Evolutionary conservation across 108 stramenopile genomes (phyloP).

Genomic region (Nitzschia inconspicua): DNA sequence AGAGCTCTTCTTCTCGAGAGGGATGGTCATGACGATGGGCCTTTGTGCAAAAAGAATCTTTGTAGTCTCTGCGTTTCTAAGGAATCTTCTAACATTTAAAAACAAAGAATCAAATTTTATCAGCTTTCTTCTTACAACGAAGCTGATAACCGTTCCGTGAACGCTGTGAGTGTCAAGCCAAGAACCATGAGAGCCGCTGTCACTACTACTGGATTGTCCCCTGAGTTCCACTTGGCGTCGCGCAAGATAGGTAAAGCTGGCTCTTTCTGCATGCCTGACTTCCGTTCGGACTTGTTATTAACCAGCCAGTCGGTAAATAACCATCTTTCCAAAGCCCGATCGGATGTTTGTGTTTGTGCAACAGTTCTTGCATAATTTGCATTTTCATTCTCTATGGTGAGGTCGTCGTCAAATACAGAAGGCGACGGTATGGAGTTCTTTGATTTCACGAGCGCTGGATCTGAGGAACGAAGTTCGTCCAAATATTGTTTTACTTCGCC

Average conservation of each 20-base stretch:
- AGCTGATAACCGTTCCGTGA: constrained; percentile 59
- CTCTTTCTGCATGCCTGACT: constrained; percentile 65
- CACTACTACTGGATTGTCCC: constrained; percentile 81
- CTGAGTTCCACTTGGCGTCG: constrained; percentile 86
- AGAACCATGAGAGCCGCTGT: constrained; percentile 65
- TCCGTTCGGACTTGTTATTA: constrained; percentile 32
- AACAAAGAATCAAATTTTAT: no score
- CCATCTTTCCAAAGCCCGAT: constrained; percentile 73
- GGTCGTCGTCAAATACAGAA: no score
- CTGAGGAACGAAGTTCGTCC: constrained; percentile 46
- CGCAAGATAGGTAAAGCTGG: constrained; percentile 76
- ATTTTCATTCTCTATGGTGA: no score
- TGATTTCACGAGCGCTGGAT: no score
- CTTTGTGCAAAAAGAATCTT: no score
- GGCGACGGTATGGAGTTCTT: no score
- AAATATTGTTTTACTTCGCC: constrained; percentile 72
- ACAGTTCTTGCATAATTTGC: no score
- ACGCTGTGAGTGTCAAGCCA: constrained; percentile 57
- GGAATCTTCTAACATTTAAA: no score
- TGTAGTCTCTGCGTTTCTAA: no score
- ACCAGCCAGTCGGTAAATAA: constrained; percentile 79
- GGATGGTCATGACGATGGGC: no score
- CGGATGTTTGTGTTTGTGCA: constrained; percentile 10
- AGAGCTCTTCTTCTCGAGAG: no score
- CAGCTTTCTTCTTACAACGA: no score